These are phyloP conservation scores for Podospora comata DNA, from an alignment of 495 filamentous ascomycete species.

Conservation along the genomic window DNA sequence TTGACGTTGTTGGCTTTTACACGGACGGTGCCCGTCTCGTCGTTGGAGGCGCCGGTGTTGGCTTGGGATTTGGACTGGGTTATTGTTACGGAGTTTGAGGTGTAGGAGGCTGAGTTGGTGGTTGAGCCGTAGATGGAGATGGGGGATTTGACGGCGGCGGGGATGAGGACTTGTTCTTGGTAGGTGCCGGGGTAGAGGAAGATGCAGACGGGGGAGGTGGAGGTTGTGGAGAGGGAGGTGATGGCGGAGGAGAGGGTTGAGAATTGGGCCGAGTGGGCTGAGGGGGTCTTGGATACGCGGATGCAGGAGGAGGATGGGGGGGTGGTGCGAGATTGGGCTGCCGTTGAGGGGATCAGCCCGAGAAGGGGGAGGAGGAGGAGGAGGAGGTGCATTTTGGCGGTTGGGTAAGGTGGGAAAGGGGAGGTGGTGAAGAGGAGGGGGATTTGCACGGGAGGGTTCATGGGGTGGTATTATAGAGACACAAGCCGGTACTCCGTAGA, in stretches of 20 bases:
- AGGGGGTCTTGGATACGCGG: constrained; percentile 47
- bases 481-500: not conserved
- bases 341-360: not conserved
- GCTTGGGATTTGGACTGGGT: constrained; percentile 45
- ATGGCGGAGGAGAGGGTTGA: constrained; percentile 57
- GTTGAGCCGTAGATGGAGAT: constrained; percentile 63
- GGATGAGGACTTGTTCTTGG: constrained; percentile 56
- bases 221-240: constrained; percentile 47
- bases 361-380: not conserved
- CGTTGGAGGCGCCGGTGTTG: constrained; percentile 41
- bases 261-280: constrained; percentile 36
- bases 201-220: constrained; percentile 49
- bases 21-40: constrained; percentile 54
- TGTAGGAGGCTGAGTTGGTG: constrained; percentile 52
- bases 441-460: not conserved
- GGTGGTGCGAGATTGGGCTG: constrained; percentile 41
- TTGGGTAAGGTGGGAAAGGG: not conserved
- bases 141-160: constrained; percentile 42
- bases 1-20: constrained; percentile 50
- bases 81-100: constrained; percentile 58
- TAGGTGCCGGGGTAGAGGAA: constrained; percentile 62
- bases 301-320: constrained; percentile 51
- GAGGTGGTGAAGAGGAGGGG: not conserved
- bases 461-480: not conserved
- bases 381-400: not conserved